phyloP scores from a whole-genome alignment of 2,329 filamentous ascomycete species.

The Exserohilum rostratum region DNA sequence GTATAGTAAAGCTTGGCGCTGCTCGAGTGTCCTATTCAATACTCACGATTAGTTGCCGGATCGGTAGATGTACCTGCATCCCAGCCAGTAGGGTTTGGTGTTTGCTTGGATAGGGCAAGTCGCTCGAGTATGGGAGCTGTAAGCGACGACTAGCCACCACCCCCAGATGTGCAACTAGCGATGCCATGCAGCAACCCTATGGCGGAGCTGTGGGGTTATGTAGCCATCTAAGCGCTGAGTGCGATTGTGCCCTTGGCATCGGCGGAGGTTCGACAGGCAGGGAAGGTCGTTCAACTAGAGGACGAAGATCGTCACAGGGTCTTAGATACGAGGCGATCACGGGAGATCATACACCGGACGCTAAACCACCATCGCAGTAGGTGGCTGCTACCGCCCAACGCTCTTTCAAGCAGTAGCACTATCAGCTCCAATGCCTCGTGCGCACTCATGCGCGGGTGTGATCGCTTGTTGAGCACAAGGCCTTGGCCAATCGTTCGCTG shows the following conservation, averaged over 20 bases:
- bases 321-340: slow-evolving; percentile 15
- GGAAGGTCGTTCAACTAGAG: slow-evolving; percentile 11
- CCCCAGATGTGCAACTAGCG: slow-evolving; percentile 3
- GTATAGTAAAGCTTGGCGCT: not conserved
- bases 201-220: slow-evolving; percentile 3
- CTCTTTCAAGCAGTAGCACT: not conserved
- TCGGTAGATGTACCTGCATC: slow-evolving; percentile 6
- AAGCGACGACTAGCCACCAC: slow-evolving; percentile 2
- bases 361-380: not conserved
- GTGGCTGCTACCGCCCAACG: not conserved
- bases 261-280: slow-evolving; percentile 8
- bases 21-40: not conserved
- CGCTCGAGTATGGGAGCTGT: not conserved
- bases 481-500: not conserved
- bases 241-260: slow-evolving; percentile 12
- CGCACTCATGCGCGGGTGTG: not conserved
- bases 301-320: slow-evolving; percentile 12
- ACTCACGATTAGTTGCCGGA: not conserved
- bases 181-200: slow-evolving; percentile 3
- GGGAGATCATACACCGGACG: slow-evolving; percentile 5
- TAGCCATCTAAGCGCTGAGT: slow-evolving; percentile 11
- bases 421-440: not conserved
- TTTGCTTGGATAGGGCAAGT: not conserved
- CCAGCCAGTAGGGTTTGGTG: not conserved
- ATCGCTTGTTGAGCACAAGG: not conserved